Conservation (phyloP, 139 green algal genomes). For the Tetradesmus lagerheimii region DNA sequence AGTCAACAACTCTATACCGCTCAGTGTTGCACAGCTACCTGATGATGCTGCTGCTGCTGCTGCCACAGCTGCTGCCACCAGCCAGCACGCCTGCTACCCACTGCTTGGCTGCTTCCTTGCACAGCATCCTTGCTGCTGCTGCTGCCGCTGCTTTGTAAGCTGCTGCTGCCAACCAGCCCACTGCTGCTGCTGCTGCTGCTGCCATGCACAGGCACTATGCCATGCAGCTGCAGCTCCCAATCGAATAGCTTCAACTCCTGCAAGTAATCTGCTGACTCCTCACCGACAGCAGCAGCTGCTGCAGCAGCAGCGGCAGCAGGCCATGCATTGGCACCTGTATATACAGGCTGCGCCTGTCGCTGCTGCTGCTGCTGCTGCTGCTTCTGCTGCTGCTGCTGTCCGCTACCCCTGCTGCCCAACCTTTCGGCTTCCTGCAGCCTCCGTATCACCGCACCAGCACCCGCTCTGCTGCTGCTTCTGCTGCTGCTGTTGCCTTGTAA, state of each 20-base stretch:
- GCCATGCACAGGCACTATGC: neutral
- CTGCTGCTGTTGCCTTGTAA: neutral
- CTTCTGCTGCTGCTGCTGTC: neutral
- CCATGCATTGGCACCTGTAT: neutral
- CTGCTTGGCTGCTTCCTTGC: neutral
- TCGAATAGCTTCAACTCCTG: neutral
- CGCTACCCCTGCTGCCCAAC: neutral
- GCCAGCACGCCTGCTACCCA: neutral
- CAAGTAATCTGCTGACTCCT: neutral
- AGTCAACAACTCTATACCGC: no score
- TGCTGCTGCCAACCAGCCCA: neutral
- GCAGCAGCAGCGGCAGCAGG: neutral
- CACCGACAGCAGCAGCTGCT: neutral
- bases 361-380: neutral
- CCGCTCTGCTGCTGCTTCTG: neutral
- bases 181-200: constrained; percentile 20
- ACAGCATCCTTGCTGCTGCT: neutral
- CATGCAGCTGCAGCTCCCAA: neutral
- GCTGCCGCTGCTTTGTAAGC: neutral
- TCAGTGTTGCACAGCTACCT: no score
- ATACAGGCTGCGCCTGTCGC: neutral
- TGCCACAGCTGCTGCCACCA: neutral
- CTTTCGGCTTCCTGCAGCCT: neutral
- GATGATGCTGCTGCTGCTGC: constrained; percentile 5
- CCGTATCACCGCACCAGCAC: neutral